phyloP scores from a whole-genome alignment of 2,329 filamentous ascomycete genomes.

The Fusarium ambrosium region DNA sequence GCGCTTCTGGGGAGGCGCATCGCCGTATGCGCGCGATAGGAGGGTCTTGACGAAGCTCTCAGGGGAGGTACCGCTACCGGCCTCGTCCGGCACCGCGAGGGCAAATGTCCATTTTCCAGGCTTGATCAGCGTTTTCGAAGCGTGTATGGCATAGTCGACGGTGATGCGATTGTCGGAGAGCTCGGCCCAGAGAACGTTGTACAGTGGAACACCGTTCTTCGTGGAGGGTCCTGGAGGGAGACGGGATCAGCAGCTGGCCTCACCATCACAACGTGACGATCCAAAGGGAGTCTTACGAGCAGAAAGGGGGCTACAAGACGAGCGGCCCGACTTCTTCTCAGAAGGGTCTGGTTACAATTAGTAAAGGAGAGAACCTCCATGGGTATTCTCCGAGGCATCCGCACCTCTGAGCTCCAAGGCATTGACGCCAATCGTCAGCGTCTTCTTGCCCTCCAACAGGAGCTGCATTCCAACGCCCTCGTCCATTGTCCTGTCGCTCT shows the following conservation, averaged over 20 bases:
- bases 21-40: slow-evolving; percentile 77
- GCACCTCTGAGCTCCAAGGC: slow-evolving; percentile 54
- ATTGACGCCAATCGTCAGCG: slow-evolving; percentile 50
- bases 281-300: slow-evolving; percentile 26
- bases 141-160: slow-evolving; percentile 78
- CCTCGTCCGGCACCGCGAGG: slow-evolving; percentile 56
- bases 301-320: slow-evolving; percentile 40
- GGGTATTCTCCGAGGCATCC: slow-evolving; percentile 32
- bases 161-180: slow-evolving; percentile 70
- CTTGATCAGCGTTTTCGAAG: slow-evolving; percentile 71
- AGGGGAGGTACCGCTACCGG: slow-evolving; percentile 53
- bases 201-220: slow-evolving; percentile 73
- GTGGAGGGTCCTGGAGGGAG: slow-evolving; percentile 39
- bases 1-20: slow-evolving; percentile 77
- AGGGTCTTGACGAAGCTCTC: slow-evolving; percentile 76
- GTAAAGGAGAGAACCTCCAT: slow-evolving; percentile 7
- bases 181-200: slow-evolving; percentile 88
- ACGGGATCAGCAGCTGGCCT: slow-evolving; percentile 18
- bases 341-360: slow-evolving; percentile 41
- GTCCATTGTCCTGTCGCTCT: slow-evolving; percentile 36
- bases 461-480: slow-evolving; percentile 46
- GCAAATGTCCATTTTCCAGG: slow-evolving; percentile 67
- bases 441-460: slow-evolving; percentile 49
- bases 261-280: neutral
- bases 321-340: slow-evolving; percentile 37